These are phyloP conservation scores for Talaromyces albobiverticillius DNA, from an alignment of 2,329 filamentous ascomycete species.

Conservation along the genomic window DNA sequence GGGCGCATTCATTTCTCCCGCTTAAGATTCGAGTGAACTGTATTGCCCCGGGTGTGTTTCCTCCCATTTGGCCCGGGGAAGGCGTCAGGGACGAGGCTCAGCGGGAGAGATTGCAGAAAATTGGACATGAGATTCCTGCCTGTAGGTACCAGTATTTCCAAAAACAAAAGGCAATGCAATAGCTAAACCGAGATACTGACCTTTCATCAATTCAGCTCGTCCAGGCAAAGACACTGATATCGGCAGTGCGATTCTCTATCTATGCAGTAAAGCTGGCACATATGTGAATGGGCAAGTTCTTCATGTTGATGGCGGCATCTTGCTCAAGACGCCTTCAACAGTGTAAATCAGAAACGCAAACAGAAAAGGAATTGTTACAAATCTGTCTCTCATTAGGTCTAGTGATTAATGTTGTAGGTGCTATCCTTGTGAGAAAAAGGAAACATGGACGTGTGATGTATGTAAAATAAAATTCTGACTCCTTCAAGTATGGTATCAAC, in stretches of 20 bases:
- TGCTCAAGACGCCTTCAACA: conserved; percentile 14
- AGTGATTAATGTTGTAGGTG: conserved; percentile 5
- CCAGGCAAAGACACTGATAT: conserved; percentile 60
- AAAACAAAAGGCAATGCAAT: not conserved
- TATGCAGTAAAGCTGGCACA: conserved; percentile 40
- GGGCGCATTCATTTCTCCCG: conserved; percentile 53
- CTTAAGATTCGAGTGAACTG: conserved; percentile 58
- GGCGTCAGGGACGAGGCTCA: conserved; percentile 49
- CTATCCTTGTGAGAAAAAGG: conserved; percentile 6
- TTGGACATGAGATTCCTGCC: conserved; percentile 48
- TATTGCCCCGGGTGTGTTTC: conserved; percentile 58
- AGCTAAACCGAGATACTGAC: not conserved
- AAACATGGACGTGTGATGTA: conserved; percentile 5
- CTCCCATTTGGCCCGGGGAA: conserved; percentile 56
- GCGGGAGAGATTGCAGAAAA: conserved; percentile 55
- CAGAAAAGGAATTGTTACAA: not conserved
- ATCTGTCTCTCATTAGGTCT: conserved; percentile 5
- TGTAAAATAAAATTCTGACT: not conserved
- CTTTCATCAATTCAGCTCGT: conserved; percentile 18
- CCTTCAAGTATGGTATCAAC: conserved; percentile 9
- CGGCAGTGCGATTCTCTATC: conserved; percentile 55
- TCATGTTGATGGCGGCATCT: conserved; percentile 24
- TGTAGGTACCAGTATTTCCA: conserved; percentile 25
- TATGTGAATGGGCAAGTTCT: conserved; percentile 51
- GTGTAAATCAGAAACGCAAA: not conserved